Percentiles rank a stretch among this genome's conserved stretches.
Conservation (phyloP, 2,329 filamentous ascomycete species). For the Diplodia scrobiculata region DNA sequence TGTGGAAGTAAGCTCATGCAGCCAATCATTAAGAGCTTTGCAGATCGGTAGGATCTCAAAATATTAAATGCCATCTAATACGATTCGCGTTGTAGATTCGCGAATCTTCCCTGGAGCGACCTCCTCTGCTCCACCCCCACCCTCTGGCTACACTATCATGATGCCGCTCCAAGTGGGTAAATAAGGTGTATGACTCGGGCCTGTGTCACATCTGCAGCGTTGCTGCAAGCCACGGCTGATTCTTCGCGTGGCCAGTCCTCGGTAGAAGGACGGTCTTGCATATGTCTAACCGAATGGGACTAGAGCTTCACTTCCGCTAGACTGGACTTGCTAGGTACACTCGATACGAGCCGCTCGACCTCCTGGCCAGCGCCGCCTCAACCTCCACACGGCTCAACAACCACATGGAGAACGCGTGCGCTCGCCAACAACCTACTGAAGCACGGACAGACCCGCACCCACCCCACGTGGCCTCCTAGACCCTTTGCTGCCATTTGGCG, state of each 20-base stretch:
- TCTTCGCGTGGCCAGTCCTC: conserved; percentile 2
- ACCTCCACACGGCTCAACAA: conserved; percentile 10
- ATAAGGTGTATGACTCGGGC: conserved; percentile 1
- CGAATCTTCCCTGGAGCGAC: conserved; percentile 8
- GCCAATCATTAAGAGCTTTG: neutral
- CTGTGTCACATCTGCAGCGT: conserved; percentile 6
- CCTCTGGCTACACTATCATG: neutral
- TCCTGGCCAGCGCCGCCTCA: conserved; percentile 1
- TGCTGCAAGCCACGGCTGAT: conserved; percentile 9
- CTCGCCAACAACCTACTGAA: neutral
- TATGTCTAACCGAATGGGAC: neutral
- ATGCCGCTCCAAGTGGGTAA: neutral
- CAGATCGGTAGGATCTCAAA: neutral
- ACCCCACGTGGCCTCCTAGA: conserved; percentile 18
- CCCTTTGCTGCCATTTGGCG: conserved; percentile 14
- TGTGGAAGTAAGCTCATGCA: neutral
- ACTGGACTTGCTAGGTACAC: neutral
- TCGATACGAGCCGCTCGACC: conserved; percentile 2
- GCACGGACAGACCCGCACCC: conserved; percentile 17
- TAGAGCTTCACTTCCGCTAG: neutral
- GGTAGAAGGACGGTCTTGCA: neutral
- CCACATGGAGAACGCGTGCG: neutral
- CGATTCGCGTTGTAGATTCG: neutral
- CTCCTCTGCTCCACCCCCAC: neutral
- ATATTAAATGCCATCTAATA: neutral